Percentiles rank a stretch among this genome's conserved stretches.
phyloP scores from a whole-genome alignment of 1,139 yeast genomes.

The Hemisphaericaspora lyxosophila region DNA sequence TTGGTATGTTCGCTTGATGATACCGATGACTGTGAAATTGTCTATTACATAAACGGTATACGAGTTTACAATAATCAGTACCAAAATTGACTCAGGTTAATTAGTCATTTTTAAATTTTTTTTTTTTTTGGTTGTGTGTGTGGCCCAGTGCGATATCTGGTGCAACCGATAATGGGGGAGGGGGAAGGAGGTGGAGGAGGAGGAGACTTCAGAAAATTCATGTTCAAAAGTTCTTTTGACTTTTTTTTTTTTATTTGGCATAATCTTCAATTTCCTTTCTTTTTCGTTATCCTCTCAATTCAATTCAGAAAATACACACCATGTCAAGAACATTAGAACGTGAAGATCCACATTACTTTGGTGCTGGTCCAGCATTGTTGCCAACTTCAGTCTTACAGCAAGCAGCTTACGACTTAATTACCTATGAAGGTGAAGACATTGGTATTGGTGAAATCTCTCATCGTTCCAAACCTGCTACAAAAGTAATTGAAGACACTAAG shows the following conservation, averaged over 20 bases:
- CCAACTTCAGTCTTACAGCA: conserved; percentile 82
- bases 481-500: conserved; percentile 77
- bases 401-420: conserved; percentile 80
- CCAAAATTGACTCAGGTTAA: not conserved
- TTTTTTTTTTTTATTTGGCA: too few species aligned
- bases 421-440: conserved; percentile 65
- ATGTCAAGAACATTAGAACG: conserved; percentile 42
- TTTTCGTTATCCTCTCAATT: too few species aligned
- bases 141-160: too few species aligned
- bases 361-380: conserved; percentile 95
- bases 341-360: conserved; percentile 81
- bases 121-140: not conserved
- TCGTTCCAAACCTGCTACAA: conserved; percentile 79
- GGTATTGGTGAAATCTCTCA: conserved; percentile 97
- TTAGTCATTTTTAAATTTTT: conserved; percentile 1
- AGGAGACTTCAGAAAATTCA: too few species aligned
- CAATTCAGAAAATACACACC: too few species aligned
- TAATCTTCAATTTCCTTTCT: too few species aligned
- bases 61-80: conserved; percentile 11
- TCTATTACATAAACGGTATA: conserved; percentile 50
- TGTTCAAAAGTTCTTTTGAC: too few species aligned
- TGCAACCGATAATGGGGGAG: too few species aligned
- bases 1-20: conserved; percentile 59
- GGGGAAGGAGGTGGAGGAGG: too few species aligned
- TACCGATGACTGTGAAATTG: conserved; percentile 53